Evolutionary conservation across 495 filamentous ascomycete genomes (phyloP).

Genomic region (Trichoderma orchidacearum): DNA sequence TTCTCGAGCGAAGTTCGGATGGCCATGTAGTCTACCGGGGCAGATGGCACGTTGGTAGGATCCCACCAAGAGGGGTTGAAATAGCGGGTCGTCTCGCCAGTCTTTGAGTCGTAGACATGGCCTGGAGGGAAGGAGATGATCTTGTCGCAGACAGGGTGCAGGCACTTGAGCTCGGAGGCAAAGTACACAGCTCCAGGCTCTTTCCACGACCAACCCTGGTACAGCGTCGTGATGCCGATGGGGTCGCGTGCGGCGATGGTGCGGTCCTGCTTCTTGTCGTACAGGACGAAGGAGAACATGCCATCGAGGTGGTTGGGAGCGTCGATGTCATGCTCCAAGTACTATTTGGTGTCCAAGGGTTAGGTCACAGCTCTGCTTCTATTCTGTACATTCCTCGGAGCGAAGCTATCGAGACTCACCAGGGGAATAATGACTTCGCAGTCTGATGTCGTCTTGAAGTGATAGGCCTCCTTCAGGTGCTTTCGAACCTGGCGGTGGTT

Average conservation of each 20-base stretch:
- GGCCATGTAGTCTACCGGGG: constrained; percentile 65
- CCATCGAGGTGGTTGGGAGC: constrained; percentile 91
- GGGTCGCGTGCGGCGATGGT: constrained; percentile 90
- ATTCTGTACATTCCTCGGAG: background rate
- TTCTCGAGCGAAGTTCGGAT: constrained; percentile 74
- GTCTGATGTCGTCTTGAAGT: constrained; percentile 95
- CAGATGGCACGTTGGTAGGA: constrained; percentile 57
- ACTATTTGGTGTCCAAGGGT: constrained; percentile 38
- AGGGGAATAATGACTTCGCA: constrained; percentile 96
- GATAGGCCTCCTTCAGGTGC: constrained; percentile 60
- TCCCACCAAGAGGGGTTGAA: constrained; percentile 93
- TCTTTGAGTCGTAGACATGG: constrained; percentile 88
- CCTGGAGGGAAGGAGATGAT: constrained; percentile 90
- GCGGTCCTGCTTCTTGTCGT: constrained; percentile 84
- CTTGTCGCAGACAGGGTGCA: constrained; percentile 89
- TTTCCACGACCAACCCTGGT: constrained; percentile 70
- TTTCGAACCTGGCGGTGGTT: constrained; percentile 93
- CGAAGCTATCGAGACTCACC: constrained; percentile 38
- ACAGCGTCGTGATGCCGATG: constrained; percentile 94
- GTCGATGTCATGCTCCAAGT: constrained; percentile 81
- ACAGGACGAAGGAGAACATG: constrained; percentile 99
- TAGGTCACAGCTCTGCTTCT: background rate
- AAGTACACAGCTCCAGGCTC: constrained; percentile 84
- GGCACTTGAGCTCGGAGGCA: constrained; percentile 88
- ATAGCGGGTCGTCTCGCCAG: constrained; percentile 67